Evolutionary conservation across 2,329 filamentous ascomycete genomes (phyloP).

Genomic region (Pseudogymnoascus sp.): DNA sequence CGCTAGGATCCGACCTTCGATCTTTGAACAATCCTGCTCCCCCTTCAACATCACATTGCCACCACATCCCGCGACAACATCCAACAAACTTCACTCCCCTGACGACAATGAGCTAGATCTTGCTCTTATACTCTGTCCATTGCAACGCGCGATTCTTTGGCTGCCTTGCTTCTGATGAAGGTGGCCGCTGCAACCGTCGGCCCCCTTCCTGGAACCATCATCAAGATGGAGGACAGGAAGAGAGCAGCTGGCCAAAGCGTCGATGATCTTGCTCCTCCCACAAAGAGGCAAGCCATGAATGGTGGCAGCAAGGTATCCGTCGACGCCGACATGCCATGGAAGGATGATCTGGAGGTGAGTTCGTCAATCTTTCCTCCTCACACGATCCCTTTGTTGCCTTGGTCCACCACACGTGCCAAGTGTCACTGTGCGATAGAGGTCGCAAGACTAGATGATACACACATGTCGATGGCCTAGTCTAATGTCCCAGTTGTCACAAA

Average conservation of each 20-base stretch:
- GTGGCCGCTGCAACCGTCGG: conserved; percentile 58
- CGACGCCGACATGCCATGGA: conserved; percentile 61
- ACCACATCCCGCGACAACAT: background rate
- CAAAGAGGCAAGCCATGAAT: conserved; percentile 87
- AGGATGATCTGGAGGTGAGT: conserved; percentile 67
- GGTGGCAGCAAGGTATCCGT: conserved; percentile 60
- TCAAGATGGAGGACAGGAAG: conserved; percentile 99
- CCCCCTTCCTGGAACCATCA: conserved; percentile 70
- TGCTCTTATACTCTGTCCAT: background rate
- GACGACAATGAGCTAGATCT: background rate
- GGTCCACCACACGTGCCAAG: conserved; percentile 12
- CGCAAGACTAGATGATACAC: conserved; percentile 7
- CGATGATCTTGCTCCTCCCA: conserved; percentile 79
- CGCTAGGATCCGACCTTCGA: conserved; percentile 4
- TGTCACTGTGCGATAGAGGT: conserved; percentile 13
- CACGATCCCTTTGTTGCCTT: conserved; percentile 11
- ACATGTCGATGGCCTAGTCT: conserved; percentile 6
- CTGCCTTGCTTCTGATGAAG: conserved; percentile 67
- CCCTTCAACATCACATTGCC: background rate
- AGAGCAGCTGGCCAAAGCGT: conserved; percentile 72
- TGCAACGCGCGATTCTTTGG: background rate
- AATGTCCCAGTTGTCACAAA: conserved; percentile 5
- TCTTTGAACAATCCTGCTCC: conserved; percentile 4
- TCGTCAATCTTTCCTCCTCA: conserved; percentile 24
- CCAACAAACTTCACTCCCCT: background rate